Percentiles rank a stretch among this genome's conserved stretches.
phyloP scores from a whole-genome alignment of 495 filamentous ascomycete genomes.

The Penicillium roqueforti region DNA sequence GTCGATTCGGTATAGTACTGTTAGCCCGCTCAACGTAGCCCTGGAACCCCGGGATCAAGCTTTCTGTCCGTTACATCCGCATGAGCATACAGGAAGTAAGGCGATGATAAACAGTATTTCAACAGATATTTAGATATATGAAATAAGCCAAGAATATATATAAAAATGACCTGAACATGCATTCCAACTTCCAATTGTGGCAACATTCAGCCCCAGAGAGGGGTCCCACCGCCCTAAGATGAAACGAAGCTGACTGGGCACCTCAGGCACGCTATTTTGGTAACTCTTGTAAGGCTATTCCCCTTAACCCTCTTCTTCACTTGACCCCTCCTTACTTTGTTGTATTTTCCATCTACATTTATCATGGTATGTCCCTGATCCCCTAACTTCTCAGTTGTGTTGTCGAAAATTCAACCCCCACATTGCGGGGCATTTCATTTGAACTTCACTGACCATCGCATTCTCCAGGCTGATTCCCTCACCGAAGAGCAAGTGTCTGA shows the following conservation, averaged over 20 bases:
- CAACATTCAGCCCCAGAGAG: constrained; percentile 7
- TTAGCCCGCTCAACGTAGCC: background rate
- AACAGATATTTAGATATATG: no score
- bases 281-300: constrained; percentile 22
- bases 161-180: no score
- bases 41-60: background rate
- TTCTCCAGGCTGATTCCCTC: constrained; percentile 74
- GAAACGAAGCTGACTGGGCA: constrained; percentile 12
- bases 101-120: no score
- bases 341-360: constrained; percentile 18
- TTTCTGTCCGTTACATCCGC: background rate
- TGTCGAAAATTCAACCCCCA: constrained; percentile 24
- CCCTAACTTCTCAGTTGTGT: constrained; percentile 4
- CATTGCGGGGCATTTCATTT: constrained; percentile 37
- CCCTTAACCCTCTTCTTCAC: constrained; percentile 25
- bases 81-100: background rate
- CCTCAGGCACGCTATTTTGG: constrained; percentile 17
- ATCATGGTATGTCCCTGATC: constrained; percentile 31
- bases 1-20: background rate
- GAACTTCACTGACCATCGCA: constrained; percentile 24
- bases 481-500: constrained; percentile 99
- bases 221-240: constrained; percentile 14
- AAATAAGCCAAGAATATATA: background rate
- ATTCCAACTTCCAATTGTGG: background rate
- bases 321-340: constrained; percentile 15